Conservation (phyloP, 2,329 filamentous ascomycete species). For the Mycosphaerella sp. region DNA sequence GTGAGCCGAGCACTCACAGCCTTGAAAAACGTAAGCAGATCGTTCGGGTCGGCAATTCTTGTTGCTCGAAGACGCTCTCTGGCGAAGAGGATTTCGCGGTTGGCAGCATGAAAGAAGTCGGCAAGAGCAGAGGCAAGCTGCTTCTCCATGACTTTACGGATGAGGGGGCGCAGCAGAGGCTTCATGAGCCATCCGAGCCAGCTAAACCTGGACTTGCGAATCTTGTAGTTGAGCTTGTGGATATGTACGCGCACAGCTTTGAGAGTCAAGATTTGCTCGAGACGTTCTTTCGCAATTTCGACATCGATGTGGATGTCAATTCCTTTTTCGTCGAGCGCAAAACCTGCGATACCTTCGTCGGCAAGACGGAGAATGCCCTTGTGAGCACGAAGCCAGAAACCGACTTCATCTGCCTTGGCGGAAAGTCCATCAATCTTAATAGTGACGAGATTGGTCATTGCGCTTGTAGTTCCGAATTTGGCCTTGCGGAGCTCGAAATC, state of each 20-base stretch:
- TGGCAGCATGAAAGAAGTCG: slow-evolving; percentile 63
- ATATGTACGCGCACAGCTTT: slow-evolving; percentile 71
- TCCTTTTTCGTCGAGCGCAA: slow-evolving; percentile 78
- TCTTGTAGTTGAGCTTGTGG: slow-evolving; percentile 76
- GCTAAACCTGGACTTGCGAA: slow-evolving; percentile 68
- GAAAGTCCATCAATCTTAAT: slow-evolving; percentile 78
- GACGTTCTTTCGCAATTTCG: slow-evolving; percentile 68
- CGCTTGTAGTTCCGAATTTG: slow-evolving; percentile 62
- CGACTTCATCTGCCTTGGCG: slow-evolving; percentile 76
- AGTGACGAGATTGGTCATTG: slow-evolving; percentile 61
- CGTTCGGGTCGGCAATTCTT: slow-evolving; percentile 71
- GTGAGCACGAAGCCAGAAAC: slow-evolving; percentile 81
- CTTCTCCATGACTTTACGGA: slow-evolving; percentile 72
- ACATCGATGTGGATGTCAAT: slow-evolving; percentile 81
- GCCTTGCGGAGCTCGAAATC: slow-evolving; percentile 80
- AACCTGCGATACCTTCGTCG: slow-evolving; percentile 79
- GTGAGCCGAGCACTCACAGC: slow-evolving; percentile 72
- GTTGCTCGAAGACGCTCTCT: slow-evolving; percentile 81
- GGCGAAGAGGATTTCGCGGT: slow-evolving; percentile 81
- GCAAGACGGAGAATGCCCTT: slow-evolving; percentile 66
- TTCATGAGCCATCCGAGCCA: slow-evolving; percentile 78
- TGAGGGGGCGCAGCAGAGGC: slow-evolving; percentile 71
- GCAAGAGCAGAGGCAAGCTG: slow-evolving; percentile 68
- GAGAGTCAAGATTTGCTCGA: slow-evolving; percentile 77
- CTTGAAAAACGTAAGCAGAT: slow-evolving; percentile 73